Base-by-base conservation (phyloP, 1,284 basidiomycete genomes). In the Cryptococcus sp. region DNA sequence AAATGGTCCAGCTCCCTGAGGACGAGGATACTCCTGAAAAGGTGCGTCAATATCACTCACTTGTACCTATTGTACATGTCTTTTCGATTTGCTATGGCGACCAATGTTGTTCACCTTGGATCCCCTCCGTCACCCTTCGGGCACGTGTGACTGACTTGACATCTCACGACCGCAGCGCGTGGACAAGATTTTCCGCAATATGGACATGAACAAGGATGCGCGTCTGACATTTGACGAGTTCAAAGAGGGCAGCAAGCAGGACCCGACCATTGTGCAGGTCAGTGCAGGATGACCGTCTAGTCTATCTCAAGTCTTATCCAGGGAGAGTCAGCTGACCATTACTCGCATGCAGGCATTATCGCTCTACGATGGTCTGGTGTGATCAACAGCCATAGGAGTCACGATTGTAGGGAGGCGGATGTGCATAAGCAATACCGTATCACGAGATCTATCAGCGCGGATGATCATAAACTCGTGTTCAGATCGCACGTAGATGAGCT, bases 11-110 rank as follows among this genome's bases (percentile, higher is more conserved):
- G 77, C 85, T 99, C 25, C 95, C 96, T 17, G 84, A 88, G 50
- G 96, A 99, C 77, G 96, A 99, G 80, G 93, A 99, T 81, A 99
- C 96, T 19, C 96, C 96, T 1, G 93, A 98, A 80, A 99, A 99
- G 89, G 93, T 88, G 65, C 50, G 79, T 60, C 10, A 49, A 50
- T 51, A 40, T 41, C 47, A 62, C 66, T 55, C 68, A 56, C n/a
- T 30, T 52, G 6, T 45, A 45, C 42, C 16, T n/a, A n/a, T 30
- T 52, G 6, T 45, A 45, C 42, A 2, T n/a, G 30, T 35, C 30
- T 5, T 10, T 13, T 35, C 30, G 4, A 35, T 35, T 2, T 35
- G 13, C 30, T 10, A 35, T 2, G 13, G 8, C 7, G 10, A 35
- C 13, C 30, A 35, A 35, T 35, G 30, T 10, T 3, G 5, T 8